Percentiles rank a stretch among this genome's conserved stretches.
These are phyloP conservation scores for Dryas alaskensis DNA, from an alignment of 306 rosid genomes.

Conservation along the genomic window DNA sequence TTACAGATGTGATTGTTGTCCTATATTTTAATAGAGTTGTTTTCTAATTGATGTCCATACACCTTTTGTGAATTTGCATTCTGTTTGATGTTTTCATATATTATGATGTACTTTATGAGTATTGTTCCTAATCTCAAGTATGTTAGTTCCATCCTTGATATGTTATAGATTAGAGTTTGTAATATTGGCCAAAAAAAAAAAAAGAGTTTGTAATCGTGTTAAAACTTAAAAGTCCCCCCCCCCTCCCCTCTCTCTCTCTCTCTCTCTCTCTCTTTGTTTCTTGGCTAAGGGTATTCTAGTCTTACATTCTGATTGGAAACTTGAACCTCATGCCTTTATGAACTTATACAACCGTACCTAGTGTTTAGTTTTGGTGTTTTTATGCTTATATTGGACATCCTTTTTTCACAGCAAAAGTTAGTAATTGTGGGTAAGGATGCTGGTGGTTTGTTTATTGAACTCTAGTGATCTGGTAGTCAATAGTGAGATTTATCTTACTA, in stretches of 20 bases:
- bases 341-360: not conserved
- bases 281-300: no score
- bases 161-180: no score
- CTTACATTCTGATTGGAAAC: not conserved
- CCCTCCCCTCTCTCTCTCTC: no score
- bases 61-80: not conserved
- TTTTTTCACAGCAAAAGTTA: no score
- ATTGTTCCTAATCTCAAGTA: not conserved
- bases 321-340: not conserved
- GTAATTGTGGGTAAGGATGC: no score
- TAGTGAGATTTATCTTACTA: not conserved
- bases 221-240: no score
- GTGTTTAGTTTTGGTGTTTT: not conserved
- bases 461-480: not conserved
- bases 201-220: no score
- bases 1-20: not conserved
- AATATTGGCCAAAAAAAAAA: no score
- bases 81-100: not conserved
- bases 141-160: not conserved
- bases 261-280: no score
- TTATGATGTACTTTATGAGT: not conserved
- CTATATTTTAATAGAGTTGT: not conserved
- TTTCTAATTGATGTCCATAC: not conserved
- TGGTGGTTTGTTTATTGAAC: no score
- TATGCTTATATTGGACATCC: not conserved